phyloP scores from a whole-genome alignment of 352 stramenopile species.

The Phytophthora ohioensis region DNA sequence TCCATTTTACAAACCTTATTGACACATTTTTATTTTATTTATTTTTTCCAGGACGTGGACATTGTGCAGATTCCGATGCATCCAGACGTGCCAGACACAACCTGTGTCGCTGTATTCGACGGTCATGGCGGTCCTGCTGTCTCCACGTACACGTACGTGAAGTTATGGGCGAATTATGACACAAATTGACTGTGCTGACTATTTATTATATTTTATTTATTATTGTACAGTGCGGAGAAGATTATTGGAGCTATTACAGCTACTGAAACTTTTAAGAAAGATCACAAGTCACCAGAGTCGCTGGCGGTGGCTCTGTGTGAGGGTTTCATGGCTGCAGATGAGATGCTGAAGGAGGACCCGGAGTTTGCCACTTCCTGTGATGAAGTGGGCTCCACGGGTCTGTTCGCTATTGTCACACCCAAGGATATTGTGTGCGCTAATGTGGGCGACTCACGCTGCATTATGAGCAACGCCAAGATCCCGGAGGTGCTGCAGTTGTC shows the following conservation, averaged over 20 bases:
- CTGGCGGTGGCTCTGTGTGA: conserved; percentile 79
- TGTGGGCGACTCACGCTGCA: conserved; percentile 87
- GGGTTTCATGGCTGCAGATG: conserved; percentile 78
- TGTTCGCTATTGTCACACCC: conserved; percentile 85
- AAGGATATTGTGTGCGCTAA: conserved; percentile 87
- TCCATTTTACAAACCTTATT: neutral
- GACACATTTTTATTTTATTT: conserved; percentile 11
- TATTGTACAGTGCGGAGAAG: conserved; percentile 62
- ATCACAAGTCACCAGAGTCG: conserved; percentile 73
- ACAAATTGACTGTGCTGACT: conserved; percentile 11
- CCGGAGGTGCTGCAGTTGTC: conserved; percentile 83
- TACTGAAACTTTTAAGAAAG: conserved; percentile 81
- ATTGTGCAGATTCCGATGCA: conserved; percentile 79
- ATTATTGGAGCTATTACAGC: conserved; percentile 70
- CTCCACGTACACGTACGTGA: conserved; percentile 73
- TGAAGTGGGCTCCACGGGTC: conserved; percentile 83
- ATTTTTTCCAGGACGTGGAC: conserved; percentile 66
- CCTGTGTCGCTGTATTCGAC: conserved; percentile 86
- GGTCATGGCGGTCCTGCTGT: conserved; percentile 79
- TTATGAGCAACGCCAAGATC: conserved; percentile 79
- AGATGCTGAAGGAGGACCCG: conserved; percentile 76
- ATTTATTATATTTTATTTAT: conserved; percentile 11
- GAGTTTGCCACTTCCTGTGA: conserved; percentile 71
- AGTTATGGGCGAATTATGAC: neutral
- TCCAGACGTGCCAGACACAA: conserved; percentile 55